Base-by-base conservation (phyloP, 2,329 filamentous ascomycete genomes). In the Aspergillus eucalypticola region DNA sequence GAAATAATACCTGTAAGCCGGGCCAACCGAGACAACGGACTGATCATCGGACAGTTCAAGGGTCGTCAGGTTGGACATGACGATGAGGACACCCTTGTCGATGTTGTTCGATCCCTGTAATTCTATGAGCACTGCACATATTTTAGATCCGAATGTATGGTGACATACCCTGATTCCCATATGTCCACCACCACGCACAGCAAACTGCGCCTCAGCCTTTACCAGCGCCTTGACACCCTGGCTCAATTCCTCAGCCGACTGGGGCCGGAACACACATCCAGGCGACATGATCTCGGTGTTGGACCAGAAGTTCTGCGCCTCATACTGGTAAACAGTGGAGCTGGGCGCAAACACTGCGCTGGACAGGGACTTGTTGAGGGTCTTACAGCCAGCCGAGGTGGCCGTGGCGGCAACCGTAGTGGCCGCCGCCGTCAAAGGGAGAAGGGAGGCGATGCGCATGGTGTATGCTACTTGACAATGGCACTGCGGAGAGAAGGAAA, bases 211-310 rank as follows among this genome's bases (percentile, higher is more conserved):
- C 38, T 71, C 49, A 5, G 61, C 63, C 5, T 61, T 42, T 23
- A 64, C 64, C 58, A 73, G 59, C 11, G 59, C 54, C 39, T 59
- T 27, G 13, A 76, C 38, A 3, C 65, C 72, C 19, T 66, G 5
- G 1, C 67, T 68, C 25, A 76, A 58, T 32, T 74, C 64, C 3
- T 38, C 49, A 25, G 66, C 67, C 3, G 66, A 69, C 38, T 69
- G 60, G 13, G 73, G 73, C 17, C 73, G 73, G 61, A 73, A 74
- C n/a, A 75, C 69, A 49, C 73, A 75, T 8, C 64, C 67, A 4
- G 73, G 73, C 25, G 64, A 66, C 64, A 74, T 61, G 39, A 73
- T 64, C 66, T 75, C 70, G 10, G 72, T 75, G 60, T 74, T 74
- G 11, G 73, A 75, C 73, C 73, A 75, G 64, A 75, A 75, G 50